Percentiles rank a stretch among this genome's conserved stretches.
phyloP scores from a whole-genome alignment of 768 basidiomycete species.

The Nidularia pulvinata region DNA sequence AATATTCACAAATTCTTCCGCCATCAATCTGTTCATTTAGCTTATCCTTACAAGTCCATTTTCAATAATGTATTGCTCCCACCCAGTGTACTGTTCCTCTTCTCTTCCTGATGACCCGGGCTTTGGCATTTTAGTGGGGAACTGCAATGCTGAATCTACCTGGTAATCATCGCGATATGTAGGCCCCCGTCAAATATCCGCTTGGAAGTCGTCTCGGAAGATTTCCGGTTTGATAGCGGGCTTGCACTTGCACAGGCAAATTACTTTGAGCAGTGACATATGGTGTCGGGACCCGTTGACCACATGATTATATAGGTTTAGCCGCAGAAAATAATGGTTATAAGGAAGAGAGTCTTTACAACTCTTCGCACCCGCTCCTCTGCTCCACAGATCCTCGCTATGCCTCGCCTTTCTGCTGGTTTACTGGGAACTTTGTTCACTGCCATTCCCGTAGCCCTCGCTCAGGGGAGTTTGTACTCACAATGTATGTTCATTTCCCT shows the following conservation, averaged over 20 bases:
- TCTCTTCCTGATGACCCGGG: too few relatives aligned
- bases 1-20: too few relatives aligned
- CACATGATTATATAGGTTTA: neutral
- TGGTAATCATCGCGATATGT: too few relatives aligned
- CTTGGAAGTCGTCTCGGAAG: too few relatives aligned
- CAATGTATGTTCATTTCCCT: slow-evolving; percentile 13
- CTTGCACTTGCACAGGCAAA: neutral
- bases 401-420: slow-evolving; percentile 9
- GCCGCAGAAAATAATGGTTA: neutral
- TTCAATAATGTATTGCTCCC: too few relatives aligned
- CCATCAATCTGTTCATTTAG: too few relatives aligned
- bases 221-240: neutral
- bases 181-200: too few relatives aligned
- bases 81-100: too few relatives aligned
- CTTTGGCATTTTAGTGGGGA: too few relatives aligned
- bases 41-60: too few relatives aligned
- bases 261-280: neutral
- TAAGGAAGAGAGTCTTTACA: neutral
- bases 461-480: slow-evolving; percentile 14
- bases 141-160: too few relatives aligned
- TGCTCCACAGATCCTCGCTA: neutral
- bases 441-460: slow-evolving; percentile 9
- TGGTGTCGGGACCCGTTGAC: neutral
- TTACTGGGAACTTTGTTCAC: slow-evolving; percentile 4
- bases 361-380: neutral